These are phyloP conservation scores for Ophiocordyceps sinensis DNA, from an alignment of 2,329 filamentous ascomycete genomes.

Conservation along the genomic window DNA sequence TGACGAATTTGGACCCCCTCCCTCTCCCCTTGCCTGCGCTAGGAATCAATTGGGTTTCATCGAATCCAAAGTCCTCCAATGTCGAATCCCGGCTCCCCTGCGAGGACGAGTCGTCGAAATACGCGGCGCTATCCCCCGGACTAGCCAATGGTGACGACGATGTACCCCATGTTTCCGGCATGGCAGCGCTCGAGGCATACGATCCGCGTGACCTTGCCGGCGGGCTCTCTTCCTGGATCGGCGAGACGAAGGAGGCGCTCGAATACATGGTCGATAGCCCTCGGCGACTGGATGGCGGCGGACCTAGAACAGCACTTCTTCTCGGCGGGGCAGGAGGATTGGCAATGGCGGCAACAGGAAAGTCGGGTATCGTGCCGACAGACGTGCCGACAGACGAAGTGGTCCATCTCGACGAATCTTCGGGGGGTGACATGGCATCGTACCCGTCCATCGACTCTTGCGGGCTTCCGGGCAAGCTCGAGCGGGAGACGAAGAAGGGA, in stretches of 20 bases:
- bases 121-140: conserved; percentile 27
- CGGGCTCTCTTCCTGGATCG: conserved; percentile 59
- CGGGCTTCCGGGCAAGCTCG: conserved; percentile 17
- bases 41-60: conserved; percentile 43
- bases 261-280: conserved; percentile 53
- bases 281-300: conserved; percentile 44
- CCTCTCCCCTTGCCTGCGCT: conserved; percentile 48
- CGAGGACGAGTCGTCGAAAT: conserved; percentile 33
- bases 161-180: conserved; percentile 51
- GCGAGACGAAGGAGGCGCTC: conserved; percentile 52
- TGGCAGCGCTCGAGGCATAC: conserved; percentile 57
- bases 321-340: conserved; percentile 17
- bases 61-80: conserved; percentile 30
- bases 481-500: conserved; percentile 28
- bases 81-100: conserved; percentile 23
- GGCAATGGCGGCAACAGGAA: conserved; percentile 27
- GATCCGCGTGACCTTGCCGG: conserved; percentile 45
- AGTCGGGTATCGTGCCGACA: conserved; percentile 51
- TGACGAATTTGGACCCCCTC: conserved; percentile 42
- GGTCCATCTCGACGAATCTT: conserved; percentile 34
- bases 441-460: conserved; percentile 20
- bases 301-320: conserved; percentile 40
- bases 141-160: conserved; percentile 25
- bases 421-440: conserved; percentile 29
- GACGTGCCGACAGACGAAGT: conserved; percentile 37